phyloP scores from a whole-genome alignment of 2,329 filamentous ascomycete species.

The Pyrenochaeta sp. region DNA sequence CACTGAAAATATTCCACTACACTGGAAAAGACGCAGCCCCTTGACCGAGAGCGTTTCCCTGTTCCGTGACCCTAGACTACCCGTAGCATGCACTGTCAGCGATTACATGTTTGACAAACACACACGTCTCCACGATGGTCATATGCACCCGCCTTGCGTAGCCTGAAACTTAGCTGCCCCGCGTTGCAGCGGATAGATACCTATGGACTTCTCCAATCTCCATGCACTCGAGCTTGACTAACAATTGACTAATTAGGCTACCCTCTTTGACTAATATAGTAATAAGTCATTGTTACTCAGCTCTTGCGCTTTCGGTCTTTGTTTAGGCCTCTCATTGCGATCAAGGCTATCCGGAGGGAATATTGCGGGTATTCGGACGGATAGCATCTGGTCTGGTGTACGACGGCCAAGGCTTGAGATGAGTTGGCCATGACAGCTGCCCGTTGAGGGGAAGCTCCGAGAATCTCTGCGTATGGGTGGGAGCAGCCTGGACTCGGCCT shows the following conservation, averaged over 20 bases:
- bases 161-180: background rate
- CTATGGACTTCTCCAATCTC: too few species aligned
- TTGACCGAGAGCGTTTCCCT: background rate
- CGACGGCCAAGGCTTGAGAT: background rate
- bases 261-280: background rate
- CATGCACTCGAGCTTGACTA: constrained; percentile 1
- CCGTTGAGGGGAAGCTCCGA: constrained; percentile 10
- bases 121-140: background rate
- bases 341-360: too few species aligned
- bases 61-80: background rate
- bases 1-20: too few species aligned
- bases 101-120: constrained; percentile 32
- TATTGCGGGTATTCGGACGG: background rate
- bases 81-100: constrained; percentile 35
- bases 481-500: too few species aligned
- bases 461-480: constrained; percentile 18
- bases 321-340: background rate
- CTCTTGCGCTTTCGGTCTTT: constrained; percentile 9
- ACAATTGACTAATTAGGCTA: constrained; percentile 4
- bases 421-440: too few species aligned
- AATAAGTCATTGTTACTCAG: constrained; percentile 21
- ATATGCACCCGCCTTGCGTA: background rate
- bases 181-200: constrained; percentile 6
- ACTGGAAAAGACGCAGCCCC: too few species aligned
- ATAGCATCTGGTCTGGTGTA: background rate